These are phyloP conservation scores for Xylariaceae sp. DNA, from an alignment of 2,329 filamentous ascomycete species.

Conservation along the genomic window DNA sequence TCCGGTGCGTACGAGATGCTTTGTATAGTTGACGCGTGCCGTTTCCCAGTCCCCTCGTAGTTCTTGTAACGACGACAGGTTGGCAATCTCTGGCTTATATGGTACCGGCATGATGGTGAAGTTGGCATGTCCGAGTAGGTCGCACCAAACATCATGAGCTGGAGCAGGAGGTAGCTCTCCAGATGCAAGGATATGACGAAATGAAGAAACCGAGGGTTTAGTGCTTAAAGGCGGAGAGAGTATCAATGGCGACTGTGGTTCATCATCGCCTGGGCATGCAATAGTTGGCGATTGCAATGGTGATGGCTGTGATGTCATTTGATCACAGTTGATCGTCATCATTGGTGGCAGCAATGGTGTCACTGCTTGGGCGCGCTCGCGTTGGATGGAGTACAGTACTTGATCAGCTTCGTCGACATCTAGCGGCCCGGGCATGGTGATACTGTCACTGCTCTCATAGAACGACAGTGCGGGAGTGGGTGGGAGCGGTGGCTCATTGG, in stretches of 20 bases:
- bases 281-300: slow-evolving; percentile 84
- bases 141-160: slow-evolving; percentile 76
- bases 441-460: slow-evolving; percentile 56
- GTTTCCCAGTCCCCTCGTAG: slow-evolving; percentile 77
- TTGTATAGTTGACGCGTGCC: slow-evolving; percentile 81
- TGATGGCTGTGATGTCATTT: slow-evolving; percentile 57
- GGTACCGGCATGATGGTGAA: slow-evolving; percentile 83
- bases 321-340: slow-evolving; percentile 57
- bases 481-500: slow-evolving; percentile 51
- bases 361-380: slow-evolving; percentile 59
- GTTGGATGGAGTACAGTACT: slow-evolving; percentile 50
- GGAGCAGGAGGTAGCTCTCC: slow-evolving; percentile 46
- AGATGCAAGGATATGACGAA: slow-evolving; percentile 46
- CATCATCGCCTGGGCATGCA: slow-evolving; percentile 50
- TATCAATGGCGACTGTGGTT: slow-evolving; percentile 36
- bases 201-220: slow-evolving; percentile 73
- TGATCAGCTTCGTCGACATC: slow-evolving; percentile 51
- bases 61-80: slow-evolving; percentile 54
- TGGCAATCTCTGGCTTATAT: slow-evolving; percentile 63
- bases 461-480: slow-evolving; percentile 61
- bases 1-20: slow-evolving; percentile 80
- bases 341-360: slow-evolving; percentile 84
- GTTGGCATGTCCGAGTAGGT: slow-evolving; percentile 85
- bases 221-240: slow-evolving; percentile 72
- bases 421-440: slow-evolving; percentile 44